A percentile compares a stretch with the other conserved stretches of the same genome.
Evolutionary conservation across 148 eudicot genomes (phyloP).

Genomic region (Suaeda aralocaspica): DNA sequence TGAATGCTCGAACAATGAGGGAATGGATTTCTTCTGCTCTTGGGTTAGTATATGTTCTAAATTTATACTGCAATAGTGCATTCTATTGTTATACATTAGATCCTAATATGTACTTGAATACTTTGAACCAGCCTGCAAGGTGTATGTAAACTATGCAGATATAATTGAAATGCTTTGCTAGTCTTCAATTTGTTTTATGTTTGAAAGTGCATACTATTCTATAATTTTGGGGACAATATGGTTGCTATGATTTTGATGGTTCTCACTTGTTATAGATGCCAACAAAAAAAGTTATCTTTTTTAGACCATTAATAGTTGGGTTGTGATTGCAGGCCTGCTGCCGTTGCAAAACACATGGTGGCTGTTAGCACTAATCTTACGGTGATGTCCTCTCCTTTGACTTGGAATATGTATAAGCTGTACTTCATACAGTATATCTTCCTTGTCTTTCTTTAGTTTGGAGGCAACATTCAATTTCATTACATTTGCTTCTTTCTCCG

Average conservation of each 20-base stretch:
- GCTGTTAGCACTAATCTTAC: constrained; percentile 94
- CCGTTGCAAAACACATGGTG: constrained; percentile 98
- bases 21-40: constrained; percentile 96
- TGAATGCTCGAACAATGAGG: constrained; percentile 92
- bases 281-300: neutral
- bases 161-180: neutral
- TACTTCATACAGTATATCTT: neutral
- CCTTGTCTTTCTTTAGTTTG: neutral
- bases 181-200: neutral
- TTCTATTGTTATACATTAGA: neutral
- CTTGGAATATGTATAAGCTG: constrained; percentile 5
- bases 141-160: neutral
- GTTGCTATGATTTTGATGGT: neutral
- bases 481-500: neutral
- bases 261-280: neutral
- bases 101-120: neutral
- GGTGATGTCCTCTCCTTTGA: constrained; percentile 38
- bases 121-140: neutral
- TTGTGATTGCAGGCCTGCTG: constrained; percentile 58
- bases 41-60: constrained; percentile 52
- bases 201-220: neutral
- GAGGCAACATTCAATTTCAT: no score
- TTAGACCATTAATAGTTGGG: constrained; percentile 3
- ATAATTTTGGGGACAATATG: neutral
- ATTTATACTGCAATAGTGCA: neutral